Evolutionary conservation across 2,329 filamentous ascomycete genomes (phyloP).

Genomic region (Fusarium torulosum): DNA sequence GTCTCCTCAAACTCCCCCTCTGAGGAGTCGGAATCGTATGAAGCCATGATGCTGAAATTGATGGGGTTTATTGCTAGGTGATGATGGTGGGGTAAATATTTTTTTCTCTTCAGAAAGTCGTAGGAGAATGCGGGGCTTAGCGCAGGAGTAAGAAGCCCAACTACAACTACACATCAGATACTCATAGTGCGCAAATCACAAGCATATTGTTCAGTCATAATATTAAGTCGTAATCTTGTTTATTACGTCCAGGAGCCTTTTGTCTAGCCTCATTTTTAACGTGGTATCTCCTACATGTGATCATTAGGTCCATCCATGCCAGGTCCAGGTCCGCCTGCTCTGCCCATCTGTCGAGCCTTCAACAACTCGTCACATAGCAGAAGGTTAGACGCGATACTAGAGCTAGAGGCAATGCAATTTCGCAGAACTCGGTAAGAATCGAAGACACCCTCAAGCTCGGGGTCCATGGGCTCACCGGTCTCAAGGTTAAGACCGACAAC

Average conservation of each 20-base stretch:
- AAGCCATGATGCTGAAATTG: conserved; percentile 66
- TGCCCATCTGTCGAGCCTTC: conserved; percentile 95
- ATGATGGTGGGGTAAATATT: conserved; percentile 57
- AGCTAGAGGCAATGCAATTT: conserved; percentile 93
- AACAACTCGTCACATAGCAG: conserved; percentile 96
- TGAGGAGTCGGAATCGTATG: conserved; percentile 89
- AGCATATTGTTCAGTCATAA: conserved; percentile 3
- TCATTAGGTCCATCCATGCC: conserved; percentile 73
- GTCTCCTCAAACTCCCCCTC: conserved; percentile 81
- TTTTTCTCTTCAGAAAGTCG: conserved; percentile 50
- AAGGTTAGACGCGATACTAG: conserved; percentile 94
- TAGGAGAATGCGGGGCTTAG: conserved; percentile 51
- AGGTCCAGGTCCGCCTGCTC: conserved; percentile 71
- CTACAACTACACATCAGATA: conserved; percentile 6
- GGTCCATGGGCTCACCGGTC: conserved; percentile 94
- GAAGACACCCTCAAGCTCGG: conserved; percentile 89
- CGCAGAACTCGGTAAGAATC: conserved; percentile 96
- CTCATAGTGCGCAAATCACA: conserved; percentile 5
- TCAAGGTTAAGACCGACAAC: conserved; percentile 87
- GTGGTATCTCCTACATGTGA: conserved; percentile 60
- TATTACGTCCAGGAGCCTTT: conserved; percentile 50
- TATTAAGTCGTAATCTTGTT: conserved; percentile 41
- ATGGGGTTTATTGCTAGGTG: conserved; percentile 35
- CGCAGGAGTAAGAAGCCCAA: conserved; percentile 27
- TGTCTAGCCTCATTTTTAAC: conserved; percentile 55